Evolutionary conservation across 1,284 basidiomycete genomes (phyloP).

Genomic region (Takashimella koratensis): DNA sequence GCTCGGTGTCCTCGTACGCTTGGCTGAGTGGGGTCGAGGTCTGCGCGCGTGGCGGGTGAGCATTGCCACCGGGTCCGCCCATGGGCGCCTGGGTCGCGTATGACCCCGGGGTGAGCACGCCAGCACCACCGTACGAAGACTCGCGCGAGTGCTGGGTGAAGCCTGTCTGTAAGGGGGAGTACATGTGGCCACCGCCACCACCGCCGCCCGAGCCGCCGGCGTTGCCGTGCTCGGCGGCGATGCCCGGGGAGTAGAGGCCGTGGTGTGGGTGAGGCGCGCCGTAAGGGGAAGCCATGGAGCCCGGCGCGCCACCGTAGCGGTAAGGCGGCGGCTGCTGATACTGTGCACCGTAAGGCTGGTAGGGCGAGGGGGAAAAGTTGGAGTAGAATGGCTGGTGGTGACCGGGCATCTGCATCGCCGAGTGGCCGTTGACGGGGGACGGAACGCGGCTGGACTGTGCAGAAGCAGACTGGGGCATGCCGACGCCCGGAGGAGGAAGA

Average conservation of each 20-base stretch:
- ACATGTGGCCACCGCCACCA: slow-evolving; percentile 22
- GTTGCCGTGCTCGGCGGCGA: slow-evolving; percentile 35
- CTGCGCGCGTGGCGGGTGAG: slow-evolving; percentile 40
- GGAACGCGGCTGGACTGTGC: slow-evolving; percentile 40
- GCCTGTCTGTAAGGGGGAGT: slow-evolving; percentile 33
- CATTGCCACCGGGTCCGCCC: slow-evolving; percentile 17
- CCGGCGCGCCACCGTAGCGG: slow-evolving; percentile 28
- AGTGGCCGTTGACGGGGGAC: slow-evolving; percentile 43
- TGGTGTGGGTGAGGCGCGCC: slow-evolving; percentile 30
- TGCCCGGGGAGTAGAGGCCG: slow-evolving; percentile 32
- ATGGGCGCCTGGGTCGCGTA: slow-evolving; percentile 31
- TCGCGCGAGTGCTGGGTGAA: slow-evolving; percentile 40
- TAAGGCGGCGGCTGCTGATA: slow-evolving; percentile 26
- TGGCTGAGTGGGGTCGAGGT: slow-evolving; percentile 39
- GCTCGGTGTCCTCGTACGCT: slow-evolving; percentile 23
- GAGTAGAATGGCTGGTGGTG: slow-evolving; percentile 38
- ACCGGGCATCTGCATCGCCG: slow-evolving; percentile 29
- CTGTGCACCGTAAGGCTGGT: slow-evolving; percentile 29
- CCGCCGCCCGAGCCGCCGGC: slow-evolving; percentile 2
- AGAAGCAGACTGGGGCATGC: slow-evolving; percentile 27
- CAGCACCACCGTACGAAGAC: slow-evolving; percentile 25
- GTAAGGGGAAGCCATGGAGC: slow-evolving; percentile 30
- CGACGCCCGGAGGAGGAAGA: slow-evolving; percentile 26
- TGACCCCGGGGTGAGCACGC: slow-evolving; percentile 28
- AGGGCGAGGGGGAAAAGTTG: slow-evolving; percentile 33